Evolutionary conservation across 2,329 filamentous ascomycete genomes (phyloP).

Genomic region (Lasiodiplodia citricola): DNA sequence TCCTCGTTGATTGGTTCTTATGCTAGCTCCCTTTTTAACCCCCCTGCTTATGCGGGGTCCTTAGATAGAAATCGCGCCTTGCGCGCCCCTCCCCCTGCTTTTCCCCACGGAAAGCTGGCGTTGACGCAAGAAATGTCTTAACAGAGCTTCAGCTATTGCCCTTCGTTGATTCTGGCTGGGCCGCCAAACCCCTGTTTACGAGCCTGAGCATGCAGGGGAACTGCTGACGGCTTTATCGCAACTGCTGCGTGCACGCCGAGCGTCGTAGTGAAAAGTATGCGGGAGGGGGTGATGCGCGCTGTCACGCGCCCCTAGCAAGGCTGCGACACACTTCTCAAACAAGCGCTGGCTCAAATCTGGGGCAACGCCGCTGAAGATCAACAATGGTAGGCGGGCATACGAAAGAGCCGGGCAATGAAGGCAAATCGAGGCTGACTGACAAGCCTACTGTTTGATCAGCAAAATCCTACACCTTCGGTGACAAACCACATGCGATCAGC

Average conservation of each 20-base stretch:
- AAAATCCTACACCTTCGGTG: too few species aligned
- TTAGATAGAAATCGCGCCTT: too few species aligned
- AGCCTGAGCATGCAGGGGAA: background rate
- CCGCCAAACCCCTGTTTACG: background rate
- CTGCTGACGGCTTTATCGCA: background rate
- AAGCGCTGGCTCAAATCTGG: background rate
- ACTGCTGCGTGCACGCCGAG: background rate
- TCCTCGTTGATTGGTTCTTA: background rate
- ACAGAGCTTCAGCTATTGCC: background rate
- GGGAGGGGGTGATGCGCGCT: background rate
- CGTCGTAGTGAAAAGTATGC: background rate
- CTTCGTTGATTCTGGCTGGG: background rate
- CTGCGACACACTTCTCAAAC: background rate
- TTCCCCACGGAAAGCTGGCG: background rate
- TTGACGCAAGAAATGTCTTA: slow-evolving; percentile 10
- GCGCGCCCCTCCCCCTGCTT: too few species aligned
- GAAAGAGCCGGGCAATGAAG: too few species aligned
- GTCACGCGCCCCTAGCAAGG: background rate
- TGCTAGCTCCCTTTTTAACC: too few species aligned
- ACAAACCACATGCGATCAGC: too few species aligned
- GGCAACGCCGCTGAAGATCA: background rate
- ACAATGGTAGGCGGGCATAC: background rate
- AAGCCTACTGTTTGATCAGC: too few species aligned
- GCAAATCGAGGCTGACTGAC: too few species aligned
- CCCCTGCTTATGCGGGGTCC: background rate